Conservation (phyloP, 176 grass and related monocot species). For the Rhynchospora tenuis region DNA sequence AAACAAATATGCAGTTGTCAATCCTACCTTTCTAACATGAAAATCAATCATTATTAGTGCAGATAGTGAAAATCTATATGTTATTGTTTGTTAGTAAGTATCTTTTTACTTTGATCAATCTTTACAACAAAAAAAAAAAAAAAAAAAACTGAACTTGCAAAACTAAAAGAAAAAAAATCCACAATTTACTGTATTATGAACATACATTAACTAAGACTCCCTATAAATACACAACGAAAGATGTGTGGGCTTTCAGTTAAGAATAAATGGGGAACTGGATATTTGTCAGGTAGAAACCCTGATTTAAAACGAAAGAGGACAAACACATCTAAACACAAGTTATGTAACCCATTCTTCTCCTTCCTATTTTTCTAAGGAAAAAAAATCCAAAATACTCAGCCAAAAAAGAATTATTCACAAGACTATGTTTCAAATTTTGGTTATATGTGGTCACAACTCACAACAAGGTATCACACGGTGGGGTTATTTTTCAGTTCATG, state of each 20-base stretch:
- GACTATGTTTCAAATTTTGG: background rate
- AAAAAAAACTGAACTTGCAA: background rate
- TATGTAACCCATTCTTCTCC: background rate
- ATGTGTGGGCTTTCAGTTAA: background rate
- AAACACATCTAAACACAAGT: background rate
- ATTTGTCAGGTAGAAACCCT: background rate
- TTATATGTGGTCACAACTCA: background rate
- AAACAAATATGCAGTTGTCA: background rate
- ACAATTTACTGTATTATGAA: background rate
- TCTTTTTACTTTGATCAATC: background rate
- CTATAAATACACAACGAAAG: background rate
- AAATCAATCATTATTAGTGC: background rate
- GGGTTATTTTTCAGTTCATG: background rate
- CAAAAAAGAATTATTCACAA: background rate
- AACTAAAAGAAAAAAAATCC: background rate
- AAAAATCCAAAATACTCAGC: background rate
- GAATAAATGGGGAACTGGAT: background rate
- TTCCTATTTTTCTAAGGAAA: background rate
- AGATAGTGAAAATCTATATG: background rate
- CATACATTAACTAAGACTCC: background rate
- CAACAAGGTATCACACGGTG: background rate
- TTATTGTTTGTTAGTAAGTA: background rate
- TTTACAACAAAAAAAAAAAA: background rate
- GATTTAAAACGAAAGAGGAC: background rate
- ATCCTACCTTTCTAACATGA: background rate